Base-by-base conservation (phyloP, 169 alveolate species). In the Eimeria praecox region DNA sequence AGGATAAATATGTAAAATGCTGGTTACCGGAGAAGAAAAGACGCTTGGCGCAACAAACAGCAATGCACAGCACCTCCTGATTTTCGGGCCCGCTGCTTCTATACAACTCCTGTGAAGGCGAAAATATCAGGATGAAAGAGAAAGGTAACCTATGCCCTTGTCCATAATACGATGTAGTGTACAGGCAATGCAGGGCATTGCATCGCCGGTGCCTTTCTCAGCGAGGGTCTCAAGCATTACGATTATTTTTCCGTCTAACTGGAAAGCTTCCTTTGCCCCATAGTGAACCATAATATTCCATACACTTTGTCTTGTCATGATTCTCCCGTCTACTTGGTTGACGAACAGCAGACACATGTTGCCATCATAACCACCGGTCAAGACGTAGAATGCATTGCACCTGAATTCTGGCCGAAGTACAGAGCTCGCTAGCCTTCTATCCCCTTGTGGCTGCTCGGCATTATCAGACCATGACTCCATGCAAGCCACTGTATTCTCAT, bases 401-500 rank as follows among this genome's bases (percentile, higher is more conserved):
- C 62, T 87, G 78, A 20, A 9, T 2, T 59, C 42, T 59, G 93
- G 66, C 52, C 24, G 64, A 12, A 62, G 77, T 46, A 35, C 18
- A 3, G 59, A 35, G 56, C 30, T 33, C 75, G 78, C 49, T 30
- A 6, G 64, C 40, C 88, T 46, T 5, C 3, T 24, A 9, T 87
- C 82, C n/a, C 27, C 93, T 27, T 87, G 38, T 14, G 49, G 12
- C 4, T 40, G 78, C 35, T 87, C 82, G 64, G 42, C 24, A 38
- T 40, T 20, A 40, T 22, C 93, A 27, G 93, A 52, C 93, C 93
- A 87, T 22, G 93, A 87, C 20, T 59, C 93, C 78, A 87, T 87
- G 93, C 93, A 87, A 0, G 93, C 93, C 33, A 87, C 93, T 87
- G 93, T 87, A 83, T 87, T 87, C 33, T 87, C 93, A 27, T 87